A percentile compares a stretch with the other conserved stretches of the same genome.
phyloP scores from a whole-genome alignment of 1,284 basidiomycete genomes.

The Gymnopus androsaceus region DNA sequence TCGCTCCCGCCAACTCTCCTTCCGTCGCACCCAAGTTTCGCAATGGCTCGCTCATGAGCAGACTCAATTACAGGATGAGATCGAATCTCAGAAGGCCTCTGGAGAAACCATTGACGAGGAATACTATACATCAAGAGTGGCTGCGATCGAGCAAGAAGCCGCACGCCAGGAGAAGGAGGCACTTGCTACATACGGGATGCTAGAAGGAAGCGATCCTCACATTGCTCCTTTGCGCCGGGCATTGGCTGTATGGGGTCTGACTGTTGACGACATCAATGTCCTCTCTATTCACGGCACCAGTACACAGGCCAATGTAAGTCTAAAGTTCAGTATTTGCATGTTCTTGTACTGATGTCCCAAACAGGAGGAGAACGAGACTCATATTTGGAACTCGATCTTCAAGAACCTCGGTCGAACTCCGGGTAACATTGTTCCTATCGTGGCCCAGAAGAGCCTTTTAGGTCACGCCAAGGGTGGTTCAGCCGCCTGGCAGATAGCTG shows the following conservation, averaged over 20 bases:
- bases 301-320: slow-evolving; percentile 85
- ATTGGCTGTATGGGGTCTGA: slow-evolving; percentile 94
- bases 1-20: slow-evolving; percentile 86
- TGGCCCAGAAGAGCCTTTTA: slow-evolving; percentile 96
- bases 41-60: slow-evolving; percentile 93
- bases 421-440: slow-evolving; percentile 94
- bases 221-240: slow-evolving; percentile 92
- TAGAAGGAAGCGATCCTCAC: slow-evolving; percentile 83
- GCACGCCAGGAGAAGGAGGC: slow-evolving; percentile 89
- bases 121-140: slow-evolving; percentile 73
- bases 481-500: slow-evolving; percentile 96
- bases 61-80: slow-evolving; percentile 77
- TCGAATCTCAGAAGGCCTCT: slow-evolving; percentile 61
- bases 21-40: slow-evolving; percentile 91
- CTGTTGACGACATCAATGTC: slow-evolving; percentile 88
- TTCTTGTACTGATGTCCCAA: slow-evolving; percentile 13
- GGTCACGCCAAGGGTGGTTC: slow-evolving; percentile 97
- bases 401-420: slow-evolving; percentile 83
- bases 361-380: slow-evolving; percentile 95
- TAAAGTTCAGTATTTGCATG: neutral
- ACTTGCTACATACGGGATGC: slow-evolving; percentile 89
- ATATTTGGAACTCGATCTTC: slow-evolving; percentile 96
- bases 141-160: slow-evolving; percentile 88
- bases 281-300: slow-evolving; percentile 94
- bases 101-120: slow-evolving; percentile 61